Conservation (phyloP, 2,329 filamentous ascomycete genomes). For the Beauveria medogensis region DNA sequence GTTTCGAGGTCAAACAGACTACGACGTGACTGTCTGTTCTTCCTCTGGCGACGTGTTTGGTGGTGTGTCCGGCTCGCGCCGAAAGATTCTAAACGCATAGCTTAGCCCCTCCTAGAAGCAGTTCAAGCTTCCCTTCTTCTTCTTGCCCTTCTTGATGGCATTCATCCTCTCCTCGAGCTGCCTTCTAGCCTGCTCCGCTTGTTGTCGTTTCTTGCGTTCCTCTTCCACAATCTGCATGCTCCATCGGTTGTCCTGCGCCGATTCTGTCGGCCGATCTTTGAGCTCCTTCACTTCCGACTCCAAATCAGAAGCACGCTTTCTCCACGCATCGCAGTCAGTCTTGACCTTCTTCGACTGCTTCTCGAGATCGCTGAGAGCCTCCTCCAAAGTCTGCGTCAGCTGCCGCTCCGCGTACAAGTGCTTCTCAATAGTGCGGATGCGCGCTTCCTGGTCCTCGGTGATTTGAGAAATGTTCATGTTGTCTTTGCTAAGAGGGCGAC, state of each 20-base stretch:
- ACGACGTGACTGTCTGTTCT: conserved; percentile 1
- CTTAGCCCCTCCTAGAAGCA: conserved; percentile 65
- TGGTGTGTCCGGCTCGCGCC: neutral
- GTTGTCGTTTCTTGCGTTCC: conserved; percentile 84
- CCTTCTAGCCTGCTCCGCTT: conserved; percentile 79
- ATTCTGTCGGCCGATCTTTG: conserved; percentile 41
- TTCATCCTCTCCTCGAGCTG: conserved; percentile 95
- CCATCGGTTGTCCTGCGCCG: conserved; percentile 50
- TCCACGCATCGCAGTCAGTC: conserved; percentile 82
- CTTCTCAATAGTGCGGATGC: conserved; percentile 93
- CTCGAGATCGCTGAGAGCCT: conserved; percentile 90
- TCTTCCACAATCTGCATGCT: conserved; percentile 89
- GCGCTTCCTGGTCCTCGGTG: conserved; percentile 89
- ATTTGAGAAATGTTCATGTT: conserved; percentile 60
- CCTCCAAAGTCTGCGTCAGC: conserved; percentile 88
- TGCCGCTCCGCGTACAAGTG: conserved; percentile 94
- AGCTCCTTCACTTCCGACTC: conserved; percentile 65
- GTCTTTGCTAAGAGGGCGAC: conserved; percentile 76
- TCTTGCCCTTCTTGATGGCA: conserved; percentile 78
- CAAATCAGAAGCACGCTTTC: conserved; percentile 70
- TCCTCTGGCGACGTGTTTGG: neutral
- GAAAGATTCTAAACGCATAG: conserved; percentile 14
- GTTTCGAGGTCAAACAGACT: neutral
- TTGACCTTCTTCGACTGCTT: conserved; percentile 87
- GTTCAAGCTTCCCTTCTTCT: conserved; percentile 92